phyloP scores from a whole-genome alignment of 2,329 filamentous ascomycete genomes.

The Dothideomycetes sp. region DNA sequence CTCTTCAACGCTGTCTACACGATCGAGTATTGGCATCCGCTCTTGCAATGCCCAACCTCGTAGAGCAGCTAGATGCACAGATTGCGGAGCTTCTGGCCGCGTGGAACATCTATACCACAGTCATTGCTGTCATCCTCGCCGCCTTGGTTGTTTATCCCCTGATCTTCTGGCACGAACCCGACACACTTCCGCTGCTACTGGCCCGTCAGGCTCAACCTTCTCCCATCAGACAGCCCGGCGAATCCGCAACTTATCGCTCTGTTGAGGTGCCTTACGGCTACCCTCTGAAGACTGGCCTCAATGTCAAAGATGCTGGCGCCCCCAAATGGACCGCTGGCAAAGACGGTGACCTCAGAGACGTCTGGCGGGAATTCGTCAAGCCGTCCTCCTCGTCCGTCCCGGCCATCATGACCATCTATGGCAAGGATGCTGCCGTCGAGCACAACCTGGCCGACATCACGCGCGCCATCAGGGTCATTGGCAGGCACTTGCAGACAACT shows the following conservation, averaged over 20 bases:
- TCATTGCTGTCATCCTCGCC: slow-evolving; percentile 56
- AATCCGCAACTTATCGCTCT: slow-evolving; percentile 80
- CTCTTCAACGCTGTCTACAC: not conserved
- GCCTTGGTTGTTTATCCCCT: slow-evolving; percentile 61
- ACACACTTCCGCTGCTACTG: slow-evolving; percentile 84
- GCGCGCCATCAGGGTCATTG: slow-evolving; percentile 78
- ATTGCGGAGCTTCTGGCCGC: slow-evolving; percentile 59
- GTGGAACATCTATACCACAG: slow-evolving; percentile 74
- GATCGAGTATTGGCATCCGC: not conserved
- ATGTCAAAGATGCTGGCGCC: slow-evolving; percentile 68
- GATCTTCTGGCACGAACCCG: slow-evolving; percentile 64
- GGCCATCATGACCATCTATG: slow-evolving; percentile 68
- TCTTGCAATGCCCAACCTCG: slow-evolving; percentile 29
- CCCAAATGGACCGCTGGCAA: slow-evolving; percentile 75
- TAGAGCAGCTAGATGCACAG: slow-evolving; percentile 61
- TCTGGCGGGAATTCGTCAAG: slow-evolving; percentile 64
- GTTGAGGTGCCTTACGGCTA: slow-evolving; percentile 77
- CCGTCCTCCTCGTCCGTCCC: slow-evolving; percentile 52
- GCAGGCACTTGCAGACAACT: slow-evolving; percentile 60
- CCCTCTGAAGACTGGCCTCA: slow-evolving; percentile 64
- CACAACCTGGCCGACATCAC: slow-evolving; percentile 62
- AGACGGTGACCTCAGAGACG: slow-evolving; percentile 80
- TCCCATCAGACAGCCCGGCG: slow-evolving; percentile 68
- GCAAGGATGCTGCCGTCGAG: slow-evolving; percentile 62
- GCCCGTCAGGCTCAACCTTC: slow-evolving; percentile 72